Conservation (phyloP, 345 rosid genomes). For the Populus deltoides region DNA sequence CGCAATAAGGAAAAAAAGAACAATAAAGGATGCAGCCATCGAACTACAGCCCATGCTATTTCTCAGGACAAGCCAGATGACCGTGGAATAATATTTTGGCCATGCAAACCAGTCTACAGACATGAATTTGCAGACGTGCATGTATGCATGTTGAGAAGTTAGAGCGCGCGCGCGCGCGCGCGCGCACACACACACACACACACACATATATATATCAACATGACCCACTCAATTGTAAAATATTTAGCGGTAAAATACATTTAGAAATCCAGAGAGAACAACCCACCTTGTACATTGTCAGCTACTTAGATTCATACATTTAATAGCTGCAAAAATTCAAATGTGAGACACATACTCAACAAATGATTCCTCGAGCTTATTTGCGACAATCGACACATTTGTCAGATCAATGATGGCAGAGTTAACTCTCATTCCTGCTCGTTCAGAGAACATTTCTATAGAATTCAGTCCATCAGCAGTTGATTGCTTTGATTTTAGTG, state of each 20-base stretch:
- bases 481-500: constrained; percentile 58
- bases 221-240: not conserved
- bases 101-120: not conserved
- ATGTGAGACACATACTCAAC: constrained; percentile 45
- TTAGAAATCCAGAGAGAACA: not conserved
- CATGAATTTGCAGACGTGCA: not conserved
- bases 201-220: not conserved
- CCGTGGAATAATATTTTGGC: not conserved
- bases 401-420: constrained; percentile 91
- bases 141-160: not conserved
- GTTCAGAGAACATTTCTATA: constrained; percentile 76
- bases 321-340: constrained; percentile 2
- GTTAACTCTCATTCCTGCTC: constrained; percentile 85
- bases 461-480: constrained; percentile 58
- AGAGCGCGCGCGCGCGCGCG: not conserved
- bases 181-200: too few relatives aligned
- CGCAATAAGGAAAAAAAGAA: not conserved
- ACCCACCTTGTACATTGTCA: not conserved
- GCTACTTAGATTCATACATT: not conserved
- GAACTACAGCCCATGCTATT: not conserved
- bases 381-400: constrained; percentile 62
- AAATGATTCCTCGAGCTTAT: constrained; percentile 86
- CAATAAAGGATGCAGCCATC: not conserved
- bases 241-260: not conserved
- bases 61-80: not conserved